phyloP scores from a whole-genome alignment of 2,329 filamentous ascomycete genomes.

The Fusarium neocosmosporiellum region DNA sequence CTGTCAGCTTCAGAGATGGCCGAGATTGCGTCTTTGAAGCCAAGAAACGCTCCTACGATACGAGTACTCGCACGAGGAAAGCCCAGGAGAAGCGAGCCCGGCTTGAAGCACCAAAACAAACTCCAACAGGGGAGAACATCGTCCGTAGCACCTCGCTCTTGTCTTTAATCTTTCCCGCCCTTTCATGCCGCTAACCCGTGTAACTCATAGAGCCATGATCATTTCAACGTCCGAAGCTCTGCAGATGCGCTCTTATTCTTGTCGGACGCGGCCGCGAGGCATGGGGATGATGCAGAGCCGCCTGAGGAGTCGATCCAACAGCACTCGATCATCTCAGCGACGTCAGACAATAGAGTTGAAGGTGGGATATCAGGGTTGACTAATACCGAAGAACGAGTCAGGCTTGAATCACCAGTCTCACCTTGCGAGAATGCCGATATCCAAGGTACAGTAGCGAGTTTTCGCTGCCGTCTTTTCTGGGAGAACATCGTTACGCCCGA shows the following conservation, averaged over 20 bases:
- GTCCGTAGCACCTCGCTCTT: too few relatives aligned
- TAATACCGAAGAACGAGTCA: background rate
- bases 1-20: background rate
- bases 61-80: background rate
- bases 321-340: background rate
- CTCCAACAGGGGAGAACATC: too few relatives aligned
- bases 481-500: slow-evolving; percentile 1
- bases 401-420: background rate
- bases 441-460: background rate
- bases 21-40: background rate
- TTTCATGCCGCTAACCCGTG: background rate
- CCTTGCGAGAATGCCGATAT: background rate
- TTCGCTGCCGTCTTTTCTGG: slow-evolving; percentile 9
- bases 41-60: background rate
- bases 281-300: background rate
- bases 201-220: background rate
- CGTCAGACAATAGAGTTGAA: background rate
- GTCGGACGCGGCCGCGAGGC: background rate
- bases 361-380: background rate
- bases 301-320: background rate
- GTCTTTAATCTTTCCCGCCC: background rate
- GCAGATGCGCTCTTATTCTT: slow-evolving; percentile 10
- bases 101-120: background rate
- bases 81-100: slow-evolving; percentile 4
- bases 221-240: background rate